These are phyloP conservation scores for Voacanga thouarsii DNA, from an alignment of 257 asterid species.

Conservation along the genomic window DNA sequence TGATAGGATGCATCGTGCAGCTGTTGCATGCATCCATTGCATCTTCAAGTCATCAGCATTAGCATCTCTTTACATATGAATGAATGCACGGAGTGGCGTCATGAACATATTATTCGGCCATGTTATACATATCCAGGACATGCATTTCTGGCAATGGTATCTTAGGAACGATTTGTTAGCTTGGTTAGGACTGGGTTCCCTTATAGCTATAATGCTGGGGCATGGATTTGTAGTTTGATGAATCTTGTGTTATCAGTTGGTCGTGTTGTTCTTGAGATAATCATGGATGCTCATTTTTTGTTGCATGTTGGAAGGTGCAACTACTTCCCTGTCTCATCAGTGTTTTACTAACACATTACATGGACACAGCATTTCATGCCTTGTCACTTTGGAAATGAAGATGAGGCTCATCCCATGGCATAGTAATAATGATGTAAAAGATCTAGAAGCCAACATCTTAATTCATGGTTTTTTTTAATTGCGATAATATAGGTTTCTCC, in stretches of 20 bases:
- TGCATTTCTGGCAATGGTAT: conserved; percentile 50
- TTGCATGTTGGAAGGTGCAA: conserved; percentile 1
- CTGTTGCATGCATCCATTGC: conserved; percentile 88
- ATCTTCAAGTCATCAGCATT: conserved; percentile 72
- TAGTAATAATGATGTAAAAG: conserved; percentile 19
- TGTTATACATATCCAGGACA: conserved; percentile 40
- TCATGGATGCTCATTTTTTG: conserved; percentile 9
- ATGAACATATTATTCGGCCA: conserved; percentile 39
- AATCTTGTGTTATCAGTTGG: conserved; percentile 1
- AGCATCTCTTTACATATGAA: conserved; percentile 46
- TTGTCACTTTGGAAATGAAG: conserved; percentile 10
- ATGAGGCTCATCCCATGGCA: conserved; percentile 23
- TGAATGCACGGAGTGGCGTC: conserved; percentile 39
- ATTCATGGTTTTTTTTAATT: conserved; percentile 8
- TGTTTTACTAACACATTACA: neutral
- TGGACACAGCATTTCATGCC: conserved; percentile 13
- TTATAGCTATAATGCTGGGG: conserved; percentile 12
- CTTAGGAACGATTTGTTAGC: conserved; percentile 24
- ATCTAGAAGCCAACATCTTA: conserved; percentile 14
- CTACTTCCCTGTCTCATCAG: conserved; percentile 1
- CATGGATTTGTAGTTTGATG: conserved; percentile 23
- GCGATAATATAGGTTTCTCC: conserved; percentile 11
- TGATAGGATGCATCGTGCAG: conserved; percentile 92
- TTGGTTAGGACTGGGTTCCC: conserved; percentile 18
- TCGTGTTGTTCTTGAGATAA: neutral